A percentile compares a stretch with the other conserved stretches of the same genome.
These are phyloP conservation scores for Rhododendron griersonianum DNA, from an alignment of 148 eudicot species.

Conservation along the genomic window DNA sequence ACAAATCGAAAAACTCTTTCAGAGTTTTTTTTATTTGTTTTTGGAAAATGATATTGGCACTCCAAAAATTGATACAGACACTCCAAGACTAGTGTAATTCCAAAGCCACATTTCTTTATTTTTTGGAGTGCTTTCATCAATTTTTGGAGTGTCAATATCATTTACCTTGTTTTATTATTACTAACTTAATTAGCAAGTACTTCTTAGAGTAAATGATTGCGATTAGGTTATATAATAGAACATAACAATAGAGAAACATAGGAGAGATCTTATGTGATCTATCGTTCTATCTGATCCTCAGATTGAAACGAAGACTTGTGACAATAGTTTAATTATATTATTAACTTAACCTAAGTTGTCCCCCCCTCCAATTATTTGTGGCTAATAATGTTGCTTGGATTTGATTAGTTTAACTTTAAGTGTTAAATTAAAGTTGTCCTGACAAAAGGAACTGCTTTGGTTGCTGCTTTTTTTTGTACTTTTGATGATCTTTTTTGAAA, in stretches of 20 bases:
- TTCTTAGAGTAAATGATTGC: conserved; percentile 13
- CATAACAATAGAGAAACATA: conserved; percentile 20
- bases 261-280: conserved; percentile 39
- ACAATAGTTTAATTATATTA: conserved; percentile 10
- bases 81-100: no score
- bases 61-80: no score
- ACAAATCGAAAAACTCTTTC: neutral
- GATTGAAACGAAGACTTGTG: neutral
- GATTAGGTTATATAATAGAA: conserved; percentile 1
- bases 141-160: no score
- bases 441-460: conserved; percentile 35
- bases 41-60: no score
- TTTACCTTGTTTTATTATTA: no score
- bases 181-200: neutral
- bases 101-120: no score
- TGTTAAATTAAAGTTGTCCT: conserved; percentile 22
- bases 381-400: conserved; percentile 22
- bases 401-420: conserved; percentile 11
- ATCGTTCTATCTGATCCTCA: conserved; percentile 1
- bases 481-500: neutral
- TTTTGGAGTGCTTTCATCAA: no score
- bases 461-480: conserved; percentile 32
- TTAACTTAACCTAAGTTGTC: conserved; percentile 39
- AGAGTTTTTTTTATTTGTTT: neutral
- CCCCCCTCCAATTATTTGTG: conserved; percentile 43